Conservation (phyloP, 768 basidiomycete genomes). For the Artomyces pyxidatus region DNA sequence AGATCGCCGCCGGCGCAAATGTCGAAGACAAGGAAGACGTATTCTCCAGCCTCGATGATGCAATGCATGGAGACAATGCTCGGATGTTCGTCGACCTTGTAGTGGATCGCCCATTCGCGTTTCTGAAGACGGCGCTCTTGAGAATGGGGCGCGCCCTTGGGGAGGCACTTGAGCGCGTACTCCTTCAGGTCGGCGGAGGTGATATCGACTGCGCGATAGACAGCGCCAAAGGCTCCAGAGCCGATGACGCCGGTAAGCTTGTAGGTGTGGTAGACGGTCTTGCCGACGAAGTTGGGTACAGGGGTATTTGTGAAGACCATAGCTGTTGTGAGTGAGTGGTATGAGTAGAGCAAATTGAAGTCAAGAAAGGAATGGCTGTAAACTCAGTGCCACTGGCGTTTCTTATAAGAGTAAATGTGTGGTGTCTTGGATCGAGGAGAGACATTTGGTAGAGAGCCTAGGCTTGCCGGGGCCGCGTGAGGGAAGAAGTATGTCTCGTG, state of each 20-base stretch:
- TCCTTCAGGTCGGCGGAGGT: background rate
- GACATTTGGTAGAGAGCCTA: too few species aligned
- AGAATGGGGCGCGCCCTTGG: background rate
- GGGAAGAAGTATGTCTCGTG: too few species aligned
- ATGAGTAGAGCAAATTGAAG: too few species aligned
- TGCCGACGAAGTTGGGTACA: too few species aligned
- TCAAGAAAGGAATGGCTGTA: too few species aligned
- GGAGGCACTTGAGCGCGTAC: background rate
- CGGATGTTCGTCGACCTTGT: background rate
- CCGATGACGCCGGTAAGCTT: background rate
- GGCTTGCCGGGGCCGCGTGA: too few species aligned
- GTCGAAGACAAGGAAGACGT: constrained; percentile 20
- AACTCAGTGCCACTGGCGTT: too few species aligned
- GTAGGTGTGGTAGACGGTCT: background rate
- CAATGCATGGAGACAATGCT: constrained; percentile 9
- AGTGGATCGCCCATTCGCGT: constrained; percentile 9
- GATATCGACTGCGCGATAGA: background rate
- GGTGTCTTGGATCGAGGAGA: too few species aligned
- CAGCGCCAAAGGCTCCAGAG: background rate
- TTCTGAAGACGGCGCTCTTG: background rate
- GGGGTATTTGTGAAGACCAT: too few species aligned
- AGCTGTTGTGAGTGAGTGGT: too few species aligned
- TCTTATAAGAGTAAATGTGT: too few species aligned
- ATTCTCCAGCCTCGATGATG: constrained; percentile 1
- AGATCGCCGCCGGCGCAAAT: constrained; percentile 30